Conservation (phyloP, 2,329 filamentous ascomycete species). For the Coccinonectria pachysandricola region DNA sequence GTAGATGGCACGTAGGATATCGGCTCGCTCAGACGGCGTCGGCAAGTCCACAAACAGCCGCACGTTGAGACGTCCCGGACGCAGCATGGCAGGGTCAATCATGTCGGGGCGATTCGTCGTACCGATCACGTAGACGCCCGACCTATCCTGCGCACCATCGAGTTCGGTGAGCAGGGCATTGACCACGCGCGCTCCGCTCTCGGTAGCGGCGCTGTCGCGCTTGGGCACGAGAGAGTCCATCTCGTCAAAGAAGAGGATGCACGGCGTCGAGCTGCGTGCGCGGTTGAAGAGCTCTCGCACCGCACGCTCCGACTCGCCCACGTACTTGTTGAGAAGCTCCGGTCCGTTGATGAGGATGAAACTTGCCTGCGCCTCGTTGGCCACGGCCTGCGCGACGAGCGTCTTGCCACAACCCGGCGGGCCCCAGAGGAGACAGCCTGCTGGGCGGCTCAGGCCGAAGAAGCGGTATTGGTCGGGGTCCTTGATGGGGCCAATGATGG, state of each 20-base stretch:
- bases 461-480: constrained; percentile 65
- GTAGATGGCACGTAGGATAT: constrained; percentile 67
- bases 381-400: constrained; percentile 87
- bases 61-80: constrained; percentile 79
- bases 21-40: constrained; percentile 64
- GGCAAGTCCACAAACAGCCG: constrained; percentile 86
- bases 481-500: constrained; percentile 84
- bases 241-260: constrained; percentile 97
- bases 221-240: constrained; percentile 84
- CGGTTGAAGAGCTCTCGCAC: constrained; percentile 86
- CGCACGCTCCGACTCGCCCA: constrained; percentile 89
- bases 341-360: constrained; percentile 98
- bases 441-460: constrained; percentile 70
- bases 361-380: constrained; percentile 90
- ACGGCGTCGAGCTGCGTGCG: constrained; percentile 76
- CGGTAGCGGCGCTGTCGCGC: constrained; percentile 66
- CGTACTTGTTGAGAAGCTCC: constrained; percentile 93
- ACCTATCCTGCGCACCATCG: constrained; percentile 70
- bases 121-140: constrained; percentile 87
- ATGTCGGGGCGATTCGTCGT: constrained; percentile 94
- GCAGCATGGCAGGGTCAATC: constrained; percentile 90
- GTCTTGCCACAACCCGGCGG: constrained; percentile 97
- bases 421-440: constrained; percentile 89
- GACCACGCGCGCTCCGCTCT: constrained; percentile 80
- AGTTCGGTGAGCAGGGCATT: constrained; percentile 92